Evolutionary conservation across 2,329 filamentous ascomycete species (phyloP), one percentile per base, ranked within the genome.

Genomic region (Xylariaceae sp.): DNA sequence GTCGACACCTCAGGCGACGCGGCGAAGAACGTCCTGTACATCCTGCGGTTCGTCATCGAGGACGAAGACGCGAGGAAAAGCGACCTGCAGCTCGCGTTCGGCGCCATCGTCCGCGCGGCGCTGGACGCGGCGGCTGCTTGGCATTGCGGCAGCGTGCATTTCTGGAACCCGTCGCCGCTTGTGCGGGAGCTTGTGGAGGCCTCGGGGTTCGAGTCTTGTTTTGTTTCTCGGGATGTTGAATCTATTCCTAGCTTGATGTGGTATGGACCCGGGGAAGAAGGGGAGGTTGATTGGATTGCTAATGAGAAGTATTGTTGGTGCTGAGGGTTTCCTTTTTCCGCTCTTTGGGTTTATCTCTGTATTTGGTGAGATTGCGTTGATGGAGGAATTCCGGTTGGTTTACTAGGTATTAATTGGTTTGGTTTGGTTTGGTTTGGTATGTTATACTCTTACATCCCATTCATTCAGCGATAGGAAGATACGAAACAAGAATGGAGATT

Each of bases 251-350:
- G 85, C 63, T 66, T 92, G 69, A 82, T 80, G 71, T 91, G 86
- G 87, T 86, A 87, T 63, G 85, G 75, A 1, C 80, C 76, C 4
- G 64, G 72, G 1, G 73, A 69, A 1, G 73, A 76, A 5, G 74
- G 80, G 21, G 73, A 80, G 29, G 71, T 89, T 5, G 82, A 88
- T 47, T 92, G 88, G 88, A 71, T 89, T 47, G 80, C 77, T 12
- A 89, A 88, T 64, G 87, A 92, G 71, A 91, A 89, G 72, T 91
- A 81, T 71, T 86, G 77, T 1, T 92, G 88, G 88, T 89, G 85
- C 67, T 92, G 67, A 74, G 60, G 29, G 8, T n/a, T 6, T 7
- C 8, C 8, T 26, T 26, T 26, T 26, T 26, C 8, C 8, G 26
- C 8, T 26, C 8, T 26, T 26, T 26, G 4, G 26, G 4, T 26